Percentiles rank a stretch among this genome's conserved stretches.
Conservation (phyloP, 495 filamentous ascomycete species). For the Penicillium arizonense region DNA sequence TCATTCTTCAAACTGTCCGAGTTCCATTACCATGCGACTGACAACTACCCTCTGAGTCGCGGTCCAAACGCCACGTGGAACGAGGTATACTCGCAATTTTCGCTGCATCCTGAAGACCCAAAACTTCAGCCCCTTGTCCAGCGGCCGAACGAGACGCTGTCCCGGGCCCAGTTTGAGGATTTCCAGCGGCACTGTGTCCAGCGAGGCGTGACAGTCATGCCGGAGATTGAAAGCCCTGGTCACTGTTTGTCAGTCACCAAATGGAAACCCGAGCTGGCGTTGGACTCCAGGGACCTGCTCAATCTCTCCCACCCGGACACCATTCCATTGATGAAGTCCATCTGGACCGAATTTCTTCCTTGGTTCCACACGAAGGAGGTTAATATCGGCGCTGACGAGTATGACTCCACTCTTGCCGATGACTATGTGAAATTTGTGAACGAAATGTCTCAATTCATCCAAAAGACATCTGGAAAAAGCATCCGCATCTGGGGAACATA, state of each 20-base stretch:
- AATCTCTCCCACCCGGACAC: constrained; percentile 55
- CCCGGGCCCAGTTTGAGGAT: constrained; percentile 45
- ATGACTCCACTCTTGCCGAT: constrained; percentile 47
- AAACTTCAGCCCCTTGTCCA: constrained; percentile 42
- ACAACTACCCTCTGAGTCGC: constrained; percentile 56
- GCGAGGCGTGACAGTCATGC: constrained; percentile 52
- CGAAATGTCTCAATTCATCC: constrained; percentile 46
- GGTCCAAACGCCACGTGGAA: constrained; percentile 51
- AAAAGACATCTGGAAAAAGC: constrained; percentile 39
- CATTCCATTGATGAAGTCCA: constrained; percentile 49
- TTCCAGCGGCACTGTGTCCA: constrained; percentile 51
- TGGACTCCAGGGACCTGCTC: constrained; percentile 49
- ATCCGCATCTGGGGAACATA: constrained; percentile 56
- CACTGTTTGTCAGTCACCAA: constrained; percentile 54
- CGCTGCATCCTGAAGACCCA: constrained; percentile 40
- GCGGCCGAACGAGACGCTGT: constrained; percentile 48
- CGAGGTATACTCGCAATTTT: constrained; percentile 52
- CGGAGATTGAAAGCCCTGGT: constrained; percentile 55
- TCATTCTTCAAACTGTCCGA: constrained; percentile 57
- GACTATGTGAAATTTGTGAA: constrained; percentile 57
- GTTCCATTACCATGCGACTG: constrained; percentile 57
- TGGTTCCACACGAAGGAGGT: constrained; percentile 58
- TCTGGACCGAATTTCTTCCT: constrained; percentile 55
- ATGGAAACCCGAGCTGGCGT: constrained; percentile 54
- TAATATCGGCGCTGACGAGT: constrained; percentile 58